Conservation (phyloP, 805 yeast genomes). For the Priceomyces melissophilus region DNA sequence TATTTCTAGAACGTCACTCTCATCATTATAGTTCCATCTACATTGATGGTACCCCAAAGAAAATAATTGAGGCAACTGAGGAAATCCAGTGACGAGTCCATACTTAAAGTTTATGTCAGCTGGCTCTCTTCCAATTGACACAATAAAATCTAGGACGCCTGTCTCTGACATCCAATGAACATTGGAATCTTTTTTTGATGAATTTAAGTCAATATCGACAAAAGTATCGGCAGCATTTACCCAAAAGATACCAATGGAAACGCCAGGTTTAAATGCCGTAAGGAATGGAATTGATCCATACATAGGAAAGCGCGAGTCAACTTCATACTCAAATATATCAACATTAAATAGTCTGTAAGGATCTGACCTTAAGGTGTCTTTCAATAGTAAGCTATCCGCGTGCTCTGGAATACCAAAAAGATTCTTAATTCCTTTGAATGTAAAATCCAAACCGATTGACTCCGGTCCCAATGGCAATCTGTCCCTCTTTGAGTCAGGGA, state of each 20-base stretch:
- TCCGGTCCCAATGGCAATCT: slow-evolving; percentile 82
- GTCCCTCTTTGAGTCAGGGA: slow-evolving; percentile 65
- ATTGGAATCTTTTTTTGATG: slow-evolving; percentile 24
- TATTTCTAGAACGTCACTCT: slow-evolving; percentile 76
- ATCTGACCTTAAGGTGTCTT: slow-evolving; percentile 59
- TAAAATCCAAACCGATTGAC: slow-evolving; percentile 75
- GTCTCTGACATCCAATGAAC: slow-evolving; percentile 95
- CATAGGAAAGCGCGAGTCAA: slow-evolving; percentile 82
- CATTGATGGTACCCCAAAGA: slow-evolving; percentile 93
- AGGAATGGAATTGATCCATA: slow-evolving; percentile 92
- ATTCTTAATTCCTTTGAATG: slow-evolving; percentile 55
- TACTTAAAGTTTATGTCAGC: slow-evolving; percentile 55
- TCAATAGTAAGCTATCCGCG: slow-evolving; percentile 72
- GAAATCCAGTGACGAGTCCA: slow-evolving; percentile 68
- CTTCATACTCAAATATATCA: slow-evolving; percentile 91
- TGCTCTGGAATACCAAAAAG: slow-evolving; percentile 98
- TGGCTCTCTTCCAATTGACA: slow-evolving; percentile 61
- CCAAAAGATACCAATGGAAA: slow-evolving; percentile 84
- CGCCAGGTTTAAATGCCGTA: slow-evolving; percentile 58
- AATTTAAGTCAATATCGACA: slow-evolving; percentile 58
- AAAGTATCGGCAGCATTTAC: slow-evolving; percentile 90
- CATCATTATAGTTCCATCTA: slow-evolving; percentile 94
- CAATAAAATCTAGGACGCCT: slow-evolving; percentile 74
- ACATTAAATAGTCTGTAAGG: slow-evolving; percentile 92
- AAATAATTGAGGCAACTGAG: slow-evolving; percentile 71